A percentile compares a stretch with the other conserved stretches of the same genome.
Evolutionary conservation across 208 protist genomes (phyloP).

Genomic region (Borovskyia barvae): DNA sequence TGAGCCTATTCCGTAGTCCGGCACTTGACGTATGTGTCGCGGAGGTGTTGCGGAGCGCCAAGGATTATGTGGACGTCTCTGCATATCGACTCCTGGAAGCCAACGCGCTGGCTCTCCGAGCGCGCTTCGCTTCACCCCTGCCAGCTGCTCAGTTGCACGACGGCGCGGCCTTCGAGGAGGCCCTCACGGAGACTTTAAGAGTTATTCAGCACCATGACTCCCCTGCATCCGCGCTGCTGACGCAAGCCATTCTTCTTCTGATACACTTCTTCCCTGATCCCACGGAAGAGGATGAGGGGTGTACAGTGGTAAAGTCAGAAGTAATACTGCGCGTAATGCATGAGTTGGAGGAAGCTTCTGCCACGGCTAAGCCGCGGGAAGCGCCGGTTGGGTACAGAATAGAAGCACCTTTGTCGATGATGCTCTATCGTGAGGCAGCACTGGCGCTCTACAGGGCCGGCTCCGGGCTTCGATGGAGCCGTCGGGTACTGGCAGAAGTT

Average conservation of each 20-base stretch:
- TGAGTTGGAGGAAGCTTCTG: background rate
- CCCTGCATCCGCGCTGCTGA: constrained; percentile 10
- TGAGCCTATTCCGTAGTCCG: constrained; percentile 12
- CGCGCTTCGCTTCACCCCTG: no score
- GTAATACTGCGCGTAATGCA: constrained; percentile 2
- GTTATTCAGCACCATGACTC: constrained; percentile 24
- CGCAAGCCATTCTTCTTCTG: constrained; percentile 8
- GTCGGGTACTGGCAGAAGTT: background rate
- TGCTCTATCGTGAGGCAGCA: constrained; percentile 7
- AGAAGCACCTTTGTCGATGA: constrained; percentile 6
- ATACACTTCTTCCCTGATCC: constrained; percentile 15
- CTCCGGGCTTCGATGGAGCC: constrained; percentile 23
- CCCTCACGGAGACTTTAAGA: constrained; percentile 14
- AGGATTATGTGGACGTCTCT: constrained; percentile 20
- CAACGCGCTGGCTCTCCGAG: constrained; percentile 19
- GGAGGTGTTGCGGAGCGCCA: constrained; percentile 7
- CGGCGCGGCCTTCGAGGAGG: background rate
- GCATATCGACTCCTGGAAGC: constrained; percentile 23
- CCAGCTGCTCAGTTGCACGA: background rate
- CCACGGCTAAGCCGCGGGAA: background rate
- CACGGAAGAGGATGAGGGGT: background rate
- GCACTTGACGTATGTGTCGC: background rate
- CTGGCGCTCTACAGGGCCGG: constrained; percentile 4
- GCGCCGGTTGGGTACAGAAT: background rate
- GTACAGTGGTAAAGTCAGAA: background rate